Percentiles rank a stretch among this genome's conserved stretches.
These are phyloP conservation scores for Mycena rebaudengoi DNA, from an alignment of 768 basidiomycete genomes.

Conservation along the genomic window DNA sequence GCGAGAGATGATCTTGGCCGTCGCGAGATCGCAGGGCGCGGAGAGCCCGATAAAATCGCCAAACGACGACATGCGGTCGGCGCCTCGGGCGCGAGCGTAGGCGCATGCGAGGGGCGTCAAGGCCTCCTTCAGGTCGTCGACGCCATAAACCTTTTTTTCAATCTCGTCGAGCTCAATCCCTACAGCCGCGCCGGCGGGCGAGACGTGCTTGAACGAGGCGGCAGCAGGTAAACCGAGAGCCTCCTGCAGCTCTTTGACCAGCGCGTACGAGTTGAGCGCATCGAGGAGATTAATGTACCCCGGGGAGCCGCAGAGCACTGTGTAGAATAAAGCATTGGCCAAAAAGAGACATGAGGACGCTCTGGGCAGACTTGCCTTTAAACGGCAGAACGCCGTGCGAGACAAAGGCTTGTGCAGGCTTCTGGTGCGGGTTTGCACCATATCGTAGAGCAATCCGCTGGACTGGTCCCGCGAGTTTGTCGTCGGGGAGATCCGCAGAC, in stretches of 20 bases:
- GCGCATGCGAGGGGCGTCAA: slow-evolving; percentile 91
- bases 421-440: slow-evolving; percentile 98
- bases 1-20: slow-evolving; percentile 96
- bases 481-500: slow-evolving; percentile 72
- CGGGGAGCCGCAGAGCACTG: slow-evolving; percentile 92
- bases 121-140: slow-evolving; percentile 92
- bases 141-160: slow-evolving; percentile 95
- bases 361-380: slow-evolving; percentile 66
- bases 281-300: slow-evolving; percentile 99
- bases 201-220: slow-evolving; percentile 99
- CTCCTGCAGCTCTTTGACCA: slow-evolving; percentile 92
- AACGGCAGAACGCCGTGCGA: slow-evolving; percentile 90
- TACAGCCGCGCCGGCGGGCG: slow-evolving; percentile 96
- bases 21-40: slow-evolving; percentile 90
- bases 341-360: neutral
- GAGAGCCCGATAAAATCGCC: slow-evolving; percentile 99
- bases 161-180: slow-evolving; percentile 82
- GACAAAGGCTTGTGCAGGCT: slow-evolving; percentile 96
- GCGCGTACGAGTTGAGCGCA: slow-evolving; percentile 95
- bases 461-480: slow-evolving; percentile 70
- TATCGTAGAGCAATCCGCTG: slow-evolving; percentile 91
- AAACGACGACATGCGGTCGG: slow-evolving; percentile 99
- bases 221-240: slow-evolving; percentile 92
- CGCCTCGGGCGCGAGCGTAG: slow-evolving; percentile 96
- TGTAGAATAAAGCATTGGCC: neutral